Conservation (phyloP, 2,329 filamentous ascomycete genomes). For the Hysterium pulicare region DNA sequence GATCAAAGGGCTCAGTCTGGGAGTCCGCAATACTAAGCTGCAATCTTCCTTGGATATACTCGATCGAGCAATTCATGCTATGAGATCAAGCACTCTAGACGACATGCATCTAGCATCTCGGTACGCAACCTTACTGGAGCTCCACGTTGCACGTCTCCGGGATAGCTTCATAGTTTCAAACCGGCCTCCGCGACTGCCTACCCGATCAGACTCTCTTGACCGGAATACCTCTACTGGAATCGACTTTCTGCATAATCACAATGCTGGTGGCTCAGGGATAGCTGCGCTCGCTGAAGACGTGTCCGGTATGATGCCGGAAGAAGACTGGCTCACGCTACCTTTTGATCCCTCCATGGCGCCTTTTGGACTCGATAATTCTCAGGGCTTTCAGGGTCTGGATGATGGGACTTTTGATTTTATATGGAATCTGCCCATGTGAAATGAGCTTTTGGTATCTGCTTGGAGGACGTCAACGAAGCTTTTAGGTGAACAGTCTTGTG, state of each 20-base stretch:
- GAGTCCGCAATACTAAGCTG: slow-evolving; percentile 48
- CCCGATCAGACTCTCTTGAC: slow-evolving; percentile 26
- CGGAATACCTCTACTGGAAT: slow-evolving; percentile 30
- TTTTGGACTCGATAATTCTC: slow-evolving; percentile 32
- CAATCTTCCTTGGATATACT: slow-evolving; percentile 48
- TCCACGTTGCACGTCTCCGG: slow-evolving; percentile 35
- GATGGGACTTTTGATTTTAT: slow-evolving; percentile 38
- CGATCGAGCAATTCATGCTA: slow-evolving; percentile 47
- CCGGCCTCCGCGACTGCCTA: slow-evolving; percentile 32
- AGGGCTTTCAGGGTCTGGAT: slow-evolving; percentile 37
- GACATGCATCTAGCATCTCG: slow-evolving; percentile 52
- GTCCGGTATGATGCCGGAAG: slow-evolving; percentile 33
- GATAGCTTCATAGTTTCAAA: slow-evolving; percentile 37
- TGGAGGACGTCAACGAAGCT: too few species aligned
- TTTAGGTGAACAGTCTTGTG: too few species aligned
- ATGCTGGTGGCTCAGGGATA: slow-evolving; percentile 33
- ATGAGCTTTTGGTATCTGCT: too few species aligned
- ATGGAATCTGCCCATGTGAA: too few species aligned
- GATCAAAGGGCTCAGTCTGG: slow-evolving; percentile 50
- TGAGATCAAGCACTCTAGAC: slow-evolving; percentile 49
- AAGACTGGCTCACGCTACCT: slow-evolving; percentile 38
- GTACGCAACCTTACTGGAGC: slow-evolving; percentile 49
- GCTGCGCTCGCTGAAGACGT: slow-evolving; percentile 34
- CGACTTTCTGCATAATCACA: slow-evolving; percentile 36
- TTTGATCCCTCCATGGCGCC: slow-evolving; percentile 40